Evolutionary conservation across 129 eudicot genomes (phyloP), one percentile per base, ranked within the genome.

Genomic region (Chrysanthemum makinoi): DNA sequence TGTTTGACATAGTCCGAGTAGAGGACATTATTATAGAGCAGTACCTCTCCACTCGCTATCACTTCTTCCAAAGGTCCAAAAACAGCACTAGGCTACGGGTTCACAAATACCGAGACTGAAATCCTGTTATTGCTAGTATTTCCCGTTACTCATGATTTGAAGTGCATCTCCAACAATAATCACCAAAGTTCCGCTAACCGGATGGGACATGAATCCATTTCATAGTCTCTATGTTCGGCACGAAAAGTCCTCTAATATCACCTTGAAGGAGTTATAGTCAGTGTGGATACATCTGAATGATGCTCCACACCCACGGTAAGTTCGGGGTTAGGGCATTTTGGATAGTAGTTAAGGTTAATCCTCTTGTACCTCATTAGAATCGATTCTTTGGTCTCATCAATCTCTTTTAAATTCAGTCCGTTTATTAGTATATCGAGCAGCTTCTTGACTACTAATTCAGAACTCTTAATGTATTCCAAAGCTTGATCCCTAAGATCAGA

Each of bases 231-330:
- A 44, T 33, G 53, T 62, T 80, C 39, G 84, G 79, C 15, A 83
- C 88, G 35, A 78, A 83, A 19, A 83, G 83, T n/a, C 88, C 86
- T 16, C 88, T 86, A 0, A 76, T 80, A 16, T 83, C 79, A 18
- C 84, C 94, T 75, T 87, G 94, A 43, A 87, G 87, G 76, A 87
- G 89, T 46, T 46, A 84, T 6, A 2, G 93, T 87, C 2, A 87
- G 78, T 2, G 85, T 75, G 8, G 93, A 87, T 6, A 87, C 79
- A 49, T 87, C 89, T 8, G 87, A 82, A 49, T 87, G 94, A 26
- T 80, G 85, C 1, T 87, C 89, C 9, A 79, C 89, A 20, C 89
- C 89, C 3, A 84, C 69, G 3, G 84, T 79, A 24, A 82, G 87
- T 69, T 87, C 85, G 0, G 89, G 94, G 44, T 77, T 76, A 3